Conservation (phyloP, 2,329 filamentous ascomycete species). For the Alternaria metachromatica region DNA sequence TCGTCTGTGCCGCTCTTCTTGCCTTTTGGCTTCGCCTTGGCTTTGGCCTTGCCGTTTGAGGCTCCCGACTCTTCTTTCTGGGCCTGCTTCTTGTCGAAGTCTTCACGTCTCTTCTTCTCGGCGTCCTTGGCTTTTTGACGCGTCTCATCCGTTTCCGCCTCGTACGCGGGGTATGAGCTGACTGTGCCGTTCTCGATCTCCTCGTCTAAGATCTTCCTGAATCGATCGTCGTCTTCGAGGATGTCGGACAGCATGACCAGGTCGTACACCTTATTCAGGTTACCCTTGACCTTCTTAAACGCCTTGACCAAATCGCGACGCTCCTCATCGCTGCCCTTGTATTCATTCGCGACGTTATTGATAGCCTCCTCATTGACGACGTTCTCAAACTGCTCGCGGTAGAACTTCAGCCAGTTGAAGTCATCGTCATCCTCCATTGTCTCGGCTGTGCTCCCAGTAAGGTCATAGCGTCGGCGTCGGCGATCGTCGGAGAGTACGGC, state of each 20-base stretch:
- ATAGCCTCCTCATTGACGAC: constrained; percentile 78
- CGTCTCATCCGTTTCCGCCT: constrained; percentile 62
- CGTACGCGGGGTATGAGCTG: constrained; percentile 70
- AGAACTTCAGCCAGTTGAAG: constrained; percentile 92
- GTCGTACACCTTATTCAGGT: constrained; percentile 80
- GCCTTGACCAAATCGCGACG: constrained; percentile 75
- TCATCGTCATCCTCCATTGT: constrained; percentile 73
- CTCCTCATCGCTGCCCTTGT: constrained; percentile 89
- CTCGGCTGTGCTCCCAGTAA: constrained; percentile 87
- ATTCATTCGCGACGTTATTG: constrained; percentile 74
- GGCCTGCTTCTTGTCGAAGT: constrained; percentile 57
- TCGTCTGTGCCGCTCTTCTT: constrained; percentile 41
- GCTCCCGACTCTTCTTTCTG: constrained; percentile 66
- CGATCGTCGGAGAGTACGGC: constrained; percentile 85
- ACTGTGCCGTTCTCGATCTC: constrained; percentile 77
- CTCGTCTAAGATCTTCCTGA: constrained; percentile 78
- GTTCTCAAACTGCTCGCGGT: constrained; percentile 80
- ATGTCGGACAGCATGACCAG: constrained; percentile 86
- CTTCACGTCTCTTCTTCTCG: constrained; percentile 47
- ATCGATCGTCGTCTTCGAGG: constrained; percentile 83
- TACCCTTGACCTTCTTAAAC: constrained; percentile 75
- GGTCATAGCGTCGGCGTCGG: constrained; percentile 85
- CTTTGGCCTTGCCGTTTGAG: constrained; percentile 35
- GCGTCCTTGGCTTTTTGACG: constrained; percentile 40
- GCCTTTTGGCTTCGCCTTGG: constrained; percentile 54